Base-by-base conservation (phyloP, 805 yeast genomes). In the Maudiozyma bulderi region DNA sequence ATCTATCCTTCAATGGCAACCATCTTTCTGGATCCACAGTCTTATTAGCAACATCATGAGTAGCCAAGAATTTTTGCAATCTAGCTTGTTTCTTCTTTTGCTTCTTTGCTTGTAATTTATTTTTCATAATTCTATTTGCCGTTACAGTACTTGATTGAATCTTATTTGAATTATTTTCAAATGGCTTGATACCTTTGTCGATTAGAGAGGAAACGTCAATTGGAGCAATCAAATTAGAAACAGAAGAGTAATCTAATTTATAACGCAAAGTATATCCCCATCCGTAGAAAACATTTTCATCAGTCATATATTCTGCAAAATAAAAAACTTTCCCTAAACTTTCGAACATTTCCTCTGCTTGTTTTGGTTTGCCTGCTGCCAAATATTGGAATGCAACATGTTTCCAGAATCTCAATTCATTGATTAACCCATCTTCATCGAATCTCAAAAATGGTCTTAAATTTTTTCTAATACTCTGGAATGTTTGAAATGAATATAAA, bases 1-100 rank as follows among this genome's bases (percentile, higher is more conserved):
- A 77, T 65, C 98, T 79, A 62, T 90, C 95, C 62, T 81, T 84
- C 74, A 85, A 58, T 26, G 96, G 95, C 46, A 91, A 66, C 98
- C 98, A 90, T 69, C 97, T 82, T 66, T 90, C 97, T 14, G 78
- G 76, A 57, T 83, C 84, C 3, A 77, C 71, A 26, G 41, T 33
- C 13, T 52, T 51, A 50, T 60, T 65, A 5, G 54, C 60, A 45
- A 66, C 62, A 20, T 46, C 54, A 42, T 53, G 57, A 29, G 47
- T 44, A 43, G 49, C 48, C 28, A 61, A 43, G 43, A 53, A 60
- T 37, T 56, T 59, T 44, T 58, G 54, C 9, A 58, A 35, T 45
- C 56, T 58, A 41, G 56, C 54, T 3, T 47, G 54, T 39, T 53
- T 58, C 40, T 52, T 57, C 44, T 54, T 57, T 31, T 56, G 47